Evolutionary conservation across 2,329 filamentous ascomycete species (phyloP), one percentile per base, ranked within the genome.

Genomic region (Macrophomina tecta): DNA sequence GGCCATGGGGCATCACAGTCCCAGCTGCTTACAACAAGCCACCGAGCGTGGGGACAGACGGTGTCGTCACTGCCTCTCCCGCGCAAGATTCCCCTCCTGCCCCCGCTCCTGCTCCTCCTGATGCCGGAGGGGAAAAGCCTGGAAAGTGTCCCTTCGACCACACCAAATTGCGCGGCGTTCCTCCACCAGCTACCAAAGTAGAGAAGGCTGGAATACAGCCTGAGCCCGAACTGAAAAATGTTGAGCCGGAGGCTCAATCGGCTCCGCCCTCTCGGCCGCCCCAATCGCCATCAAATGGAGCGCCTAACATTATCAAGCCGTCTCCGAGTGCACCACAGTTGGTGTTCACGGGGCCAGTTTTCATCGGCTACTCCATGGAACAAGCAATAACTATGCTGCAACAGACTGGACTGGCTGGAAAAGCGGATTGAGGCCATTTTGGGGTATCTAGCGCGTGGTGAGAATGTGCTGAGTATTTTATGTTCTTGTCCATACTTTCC

Each of bases 271-370:
- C 23, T 23, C 48, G 45, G 38, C 32, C 49, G 30, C n/a, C 62
- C 36, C 55, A 60, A 11, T 16, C 46, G 18, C 42, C 14, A 7
- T 32, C 63, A 18, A 51, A 40, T 18, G 40, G 18, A 2, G 64
- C 42, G 7, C 12, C 40, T 4, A 65, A 68, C 18, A 51, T 67
- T 9, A 53, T 65, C 62, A 53, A 56, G 23, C 3, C 56, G 28
- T 23, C 49, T 9, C 69, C 74, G 2, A 72, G 70, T 46, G 55
- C 73, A 9, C 87, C 91, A 9, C 90, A 91, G 72, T 91, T 97
- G 86, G 84, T 96, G 0, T 97, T 97, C 75, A 97, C 92, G 8
- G 94, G 94, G 0, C 94, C 94, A 0, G 93, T 97, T 0, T 97
- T 97, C 74, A 92, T 98, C 72, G 94, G 94, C 0, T 97, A 97